These are phyloP conservation scores for Grammothele lineata DNA, from an alignment of 768 basidiomycete genomes.

Conservation along the genomic window DNA sequence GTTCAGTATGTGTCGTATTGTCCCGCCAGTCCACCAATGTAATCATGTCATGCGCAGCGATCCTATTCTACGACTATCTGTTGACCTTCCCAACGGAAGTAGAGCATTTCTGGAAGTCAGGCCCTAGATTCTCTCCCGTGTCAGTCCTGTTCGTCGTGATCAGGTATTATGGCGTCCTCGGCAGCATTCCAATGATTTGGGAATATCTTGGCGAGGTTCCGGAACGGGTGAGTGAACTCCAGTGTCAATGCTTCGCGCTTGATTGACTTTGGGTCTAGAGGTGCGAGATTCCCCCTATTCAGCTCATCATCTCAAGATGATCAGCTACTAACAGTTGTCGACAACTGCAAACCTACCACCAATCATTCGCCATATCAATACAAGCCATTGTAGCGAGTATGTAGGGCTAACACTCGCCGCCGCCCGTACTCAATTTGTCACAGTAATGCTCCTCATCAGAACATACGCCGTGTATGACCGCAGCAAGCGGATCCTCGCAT, in stretches of 20 bases:
- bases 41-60: slow-evolving; percentile 9
- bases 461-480: slow-evolving; percentile 24
- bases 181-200: slow-evolving; percentile 15
- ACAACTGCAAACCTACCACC: slow-evolving; percentile 9
- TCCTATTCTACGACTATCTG: slow-evolving; percentile 42
- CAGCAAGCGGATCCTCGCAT: slow-evolving; percentile 13
- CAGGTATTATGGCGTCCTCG: slow-evolving; percentile 22
- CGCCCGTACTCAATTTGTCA: background rate
- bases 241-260: too few species aligned
- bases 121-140: slow-evolving; percentile 8
- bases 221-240: background rate
- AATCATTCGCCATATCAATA: slow-evolving; percentile 4
- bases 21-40: background rate
- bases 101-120: slow-evolving; percentile 39
- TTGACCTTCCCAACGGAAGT: slow-evolving; percentile 42
- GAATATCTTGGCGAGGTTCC: slow-evolving; percentile 8
- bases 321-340: slow-evolving; percentile 10
- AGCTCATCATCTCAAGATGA: background rate
- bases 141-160: slow-evolving; percentile 20
- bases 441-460: slow-evolving; percentile 20
- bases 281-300: too few species aligned
- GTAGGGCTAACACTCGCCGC: background rate
- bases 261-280: too few species aligned
- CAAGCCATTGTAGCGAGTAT: slow-evolving; percentile 11
- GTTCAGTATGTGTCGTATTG: slow-evolving; percentile 2